Base-by-base conservation (phyloP, 805 yeast species). In the Starmerella floris region DNA sequence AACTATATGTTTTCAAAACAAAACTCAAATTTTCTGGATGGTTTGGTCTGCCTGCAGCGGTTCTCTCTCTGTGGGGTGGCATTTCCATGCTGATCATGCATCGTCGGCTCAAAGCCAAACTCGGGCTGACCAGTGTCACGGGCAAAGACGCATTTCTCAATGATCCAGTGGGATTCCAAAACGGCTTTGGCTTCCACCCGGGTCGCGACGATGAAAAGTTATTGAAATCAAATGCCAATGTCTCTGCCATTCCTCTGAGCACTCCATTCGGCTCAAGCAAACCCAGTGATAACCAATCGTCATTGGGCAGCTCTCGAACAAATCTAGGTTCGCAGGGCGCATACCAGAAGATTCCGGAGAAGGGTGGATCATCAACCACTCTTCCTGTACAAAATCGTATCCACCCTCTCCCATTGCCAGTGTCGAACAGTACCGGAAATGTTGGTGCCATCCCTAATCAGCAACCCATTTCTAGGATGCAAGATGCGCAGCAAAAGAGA, bases 11-110 rank as follows among this genome's bases (percentile, higher is more conserved):
- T 39, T 88, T 88, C 54, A 70, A 78, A 1, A 82, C 87, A 2
- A 75, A 76, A 55, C 62, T 88, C 42, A 70, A 74, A 41, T 85
- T 84, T 77, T 72, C 79, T 35, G 95, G 95, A 22, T 88, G 96
- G 96, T 63, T 80, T 39, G 71, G 82, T 45, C 63, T 87, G 22
- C 75, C 74, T 0, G 73, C 88, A 1, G 73, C 91, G 0, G 71
- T 79, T 2, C 58, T 78, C 26, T 66, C 77, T 36, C 79, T 88
- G 0, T 49, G 78, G 1, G 68, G 74, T 23, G 76, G 83, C 1
- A 70, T 84, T 2, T 57, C 78, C 49, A 61, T 81, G 17, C 83
- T 94, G 58, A 68, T 82, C 41, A 69, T 79, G 66, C 74, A 87
- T 55, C 66, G 95, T 51, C 70, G 81, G 0, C 72, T 76, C 4